phyloP scores from a whole-genome alignment of 2,329 filamentous ascomycete genomes.

The Aureobasidium mangrovei region DNA sequence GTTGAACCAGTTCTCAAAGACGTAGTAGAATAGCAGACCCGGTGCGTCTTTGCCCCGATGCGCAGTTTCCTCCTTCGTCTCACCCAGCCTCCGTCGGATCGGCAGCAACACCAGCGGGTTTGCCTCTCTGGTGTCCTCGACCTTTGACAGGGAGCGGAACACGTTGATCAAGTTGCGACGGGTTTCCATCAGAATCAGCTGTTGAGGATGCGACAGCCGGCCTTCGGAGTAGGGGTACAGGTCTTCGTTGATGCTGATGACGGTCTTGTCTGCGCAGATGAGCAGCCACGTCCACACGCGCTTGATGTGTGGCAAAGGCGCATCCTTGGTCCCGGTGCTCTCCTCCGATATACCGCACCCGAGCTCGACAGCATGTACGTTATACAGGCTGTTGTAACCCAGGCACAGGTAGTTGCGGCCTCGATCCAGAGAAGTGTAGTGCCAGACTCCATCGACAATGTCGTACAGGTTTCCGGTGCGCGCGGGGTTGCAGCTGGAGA shows the following conservation, averaged over 20 bases:
- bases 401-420: slow-evolving; percentile 60
- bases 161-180: slow-evolving; percentile 53
- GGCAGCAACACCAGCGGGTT: slow-evolving; percentile 36
- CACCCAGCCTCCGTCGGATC: slow-evolving; percentile 36
- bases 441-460: slow-evolving; percentile 62
- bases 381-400: slow-evolving; percentile 61
- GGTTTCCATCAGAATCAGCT: slow-evolving; percentile 41
- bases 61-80: slow-evolving; percentile 37
- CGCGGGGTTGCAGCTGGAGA: slow-evolving; percentile 26
- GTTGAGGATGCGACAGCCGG: slow-evolving; percentile 32
- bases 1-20: slow-evolving; percentile 58
- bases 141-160: slow-evolving; percentile 51
- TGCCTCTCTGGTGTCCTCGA: slow-evolving; percentile 29
- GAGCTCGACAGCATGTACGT: slow-evolving; percentile 35
- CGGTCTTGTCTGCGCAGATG: slow-evolving; percentile 59
- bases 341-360: slow-evolving; percentile 22
- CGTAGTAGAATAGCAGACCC: slow-evolving; percentile 55
- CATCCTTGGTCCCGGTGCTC: slow-evolving; percentile 5
- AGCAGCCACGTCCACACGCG: slow-evolving; percentile 64
- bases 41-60: slow-evolving; percentile 46
- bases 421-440: slow-evolving; percentile 65
- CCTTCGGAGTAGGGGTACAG: slow-evolving; percentile 32
- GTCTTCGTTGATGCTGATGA: slow-evolving; percentile 61
- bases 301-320: slow-evolving; percentile 38
- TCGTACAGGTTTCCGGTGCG: slow-evolving; percentile 41